Evolutionary conservation across 768 basidiomycete species (phyloP).

Genomic region (Crassisporium funariophilum): DNA sequence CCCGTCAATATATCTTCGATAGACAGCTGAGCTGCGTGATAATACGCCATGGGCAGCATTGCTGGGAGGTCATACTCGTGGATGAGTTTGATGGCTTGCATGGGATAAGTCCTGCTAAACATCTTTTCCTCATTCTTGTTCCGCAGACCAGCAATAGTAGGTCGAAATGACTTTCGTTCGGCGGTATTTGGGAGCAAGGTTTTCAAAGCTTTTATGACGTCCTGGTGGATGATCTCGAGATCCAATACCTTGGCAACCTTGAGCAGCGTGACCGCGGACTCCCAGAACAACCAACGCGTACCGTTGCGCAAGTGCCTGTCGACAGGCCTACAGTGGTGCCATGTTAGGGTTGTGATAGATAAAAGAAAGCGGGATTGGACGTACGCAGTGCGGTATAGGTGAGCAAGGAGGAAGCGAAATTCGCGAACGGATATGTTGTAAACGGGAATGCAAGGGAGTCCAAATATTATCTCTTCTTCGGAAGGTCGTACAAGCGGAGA

Average conservation of each 20-base stretch:
- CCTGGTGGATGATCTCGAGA: neutral
- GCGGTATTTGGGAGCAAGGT: constrained; percentile 1
- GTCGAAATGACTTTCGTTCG: neutral
- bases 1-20: constrained; percentile 20
- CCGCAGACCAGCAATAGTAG: neutral
- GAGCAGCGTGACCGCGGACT: constrained; percentile 1
- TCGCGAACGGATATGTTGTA: constrained; percentile 2
- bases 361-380: neutral
- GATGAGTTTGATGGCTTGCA: constrained; percentile 21
- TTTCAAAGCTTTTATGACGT: constrained; percentile 2
- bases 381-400: constrained; percentile 6
- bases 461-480: neutral
- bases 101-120: constrained; percentile 16
- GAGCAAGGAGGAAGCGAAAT: constrained; percentile 8
- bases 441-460: neutral
- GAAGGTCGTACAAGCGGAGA: neutral
- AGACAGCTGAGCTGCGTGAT: constrained; percentile 24
- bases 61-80: constrained; percentile 12
- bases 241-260: neutral
- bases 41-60: constrained; percentile 24
- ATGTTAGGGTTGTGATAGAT: neutral
- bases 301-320: neutral
- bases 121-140: neutral
- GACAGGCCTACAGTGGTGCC: neutral
- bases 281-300: constrained; percentile 10